Evolutionary conservation across 805 yeast genomes (phyloP), one percentile per base, ranked within the genome.

Genomic region (Metschnikowia peoriensis): DNA sequence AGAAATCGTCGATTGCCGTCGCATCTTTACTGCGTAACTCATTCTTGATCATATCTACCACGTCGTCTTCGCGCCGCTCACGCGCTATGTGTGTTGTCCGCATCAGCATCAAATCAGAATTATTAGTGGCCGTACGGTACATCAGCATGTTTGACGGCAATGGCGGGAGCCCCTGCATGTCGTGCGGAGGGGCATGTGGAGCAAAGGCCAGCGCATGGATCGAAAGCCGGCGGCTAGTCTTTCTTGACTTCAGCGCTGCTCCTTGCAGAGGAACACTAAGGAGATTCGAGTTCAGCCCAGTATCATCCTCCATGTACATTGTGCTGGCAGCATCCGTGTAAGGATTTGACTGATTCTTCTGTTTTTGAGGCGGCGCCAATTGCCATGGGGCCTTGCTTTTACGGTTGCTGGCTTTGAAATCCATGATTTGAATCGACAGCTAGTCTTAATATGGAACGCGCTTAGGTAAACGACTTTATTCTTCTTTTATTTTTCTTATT

Each of bases 21-120:
- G 92, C 93, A 7, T 86, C 80, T 1, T 90, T 89, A 55, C 82
- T 80, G 10, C 82, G 72, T 54, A 89, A 65, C 50, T 82, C 80
- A 9, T 56, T 56, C 17, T 57, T 52, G 32, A 73, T 67, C 35
- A 52, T 49, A n/a, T 38, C 47, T 27, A 50, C 60, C 11, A 60
- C 40, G 38, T 49, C 51, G 7, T 56, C 57, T 12, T 58, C 57
- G n/a, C 44, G 46, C 22, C 42, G 38, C 17, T 46, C 55, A 15
- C 58, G 51, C 15, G 28, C 51, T 4, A 48, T 44, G 9, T 52
- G 45, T 37, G 52, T 55, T 9, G 52, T 55, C 10, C 55, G 51
- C 38, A 55, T 35, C 54, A 54, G 56, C 47, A 47, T 42, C 45
- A 41, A 15, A 39, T 59, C 63, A 6, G 53, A 46, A 22, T 49